These are phyloP conservation scores for Leccinellum luteum DNA, from an alignment of 768 basidiomycete genomes.

Conservation along the genomic window DNA sequence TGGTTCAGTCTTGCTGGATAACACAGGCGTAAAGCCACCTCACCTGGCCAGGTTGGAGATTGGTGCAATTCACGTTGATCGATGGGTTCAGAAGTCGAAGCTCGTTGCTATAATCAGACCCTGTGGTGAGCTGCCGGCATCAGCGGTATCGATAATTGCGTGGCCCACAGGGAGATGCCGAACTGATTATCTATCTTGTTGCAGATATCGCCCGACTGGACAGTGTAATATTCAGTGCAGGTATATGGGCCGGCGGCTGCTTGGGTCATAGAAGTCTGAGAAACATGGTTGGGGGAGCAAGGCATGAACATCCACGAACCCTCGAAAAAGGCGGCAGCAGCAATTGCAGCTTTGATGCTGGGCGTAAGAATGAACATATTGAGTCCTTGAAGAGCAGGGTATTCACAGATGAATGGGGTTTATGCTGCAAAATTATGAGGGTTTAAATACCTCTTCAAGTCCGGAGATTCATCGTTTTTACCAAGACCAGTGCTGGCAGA, in stretches of 20 bases:
- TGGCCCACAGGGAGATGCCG: conserved; percentile 59
- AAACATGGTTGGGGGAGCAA: background rate
- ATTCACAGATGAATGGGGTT: too few species aligned
- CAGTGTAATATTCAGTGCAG: background rate
- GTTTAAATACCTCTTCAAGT: too few species aligned
- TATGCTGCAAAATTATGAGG: too few species aligned
- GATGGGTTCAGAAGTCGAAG: conserved; percentile 48
- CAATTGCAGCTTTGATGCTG: background rate
- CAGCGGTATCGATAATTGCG: background rate
- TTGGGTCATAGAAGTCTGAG: background rate
- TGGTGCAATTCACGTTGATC: conserved; percentile 53
- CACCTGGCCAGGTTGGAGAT: conserved; percentile 52
- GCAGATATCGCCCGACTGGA: background rate
- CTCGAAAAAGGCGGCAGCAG: background rate
- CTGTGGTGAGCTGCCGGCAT: background rate
- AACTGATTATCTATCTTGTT: conserved; percentile 23
- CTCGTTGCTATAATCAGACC: conserved; percentile 44
- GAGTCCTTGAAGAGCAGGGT: background rate
- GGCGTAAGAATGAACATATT: background rate
- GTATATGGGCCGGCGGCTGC: background rate
- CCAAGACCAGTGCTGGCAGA: too few species aligned
- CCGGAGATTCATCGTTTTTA: too few species aligned
- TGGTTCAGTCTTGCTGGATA: background rate
- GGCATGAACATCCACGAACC: background rate
- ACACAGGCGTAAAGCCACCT: background rate